Conservation (phyloP, 2,329 filamentous ascomycete genomes). For the Colletotrichum liaoningense region DNA sequence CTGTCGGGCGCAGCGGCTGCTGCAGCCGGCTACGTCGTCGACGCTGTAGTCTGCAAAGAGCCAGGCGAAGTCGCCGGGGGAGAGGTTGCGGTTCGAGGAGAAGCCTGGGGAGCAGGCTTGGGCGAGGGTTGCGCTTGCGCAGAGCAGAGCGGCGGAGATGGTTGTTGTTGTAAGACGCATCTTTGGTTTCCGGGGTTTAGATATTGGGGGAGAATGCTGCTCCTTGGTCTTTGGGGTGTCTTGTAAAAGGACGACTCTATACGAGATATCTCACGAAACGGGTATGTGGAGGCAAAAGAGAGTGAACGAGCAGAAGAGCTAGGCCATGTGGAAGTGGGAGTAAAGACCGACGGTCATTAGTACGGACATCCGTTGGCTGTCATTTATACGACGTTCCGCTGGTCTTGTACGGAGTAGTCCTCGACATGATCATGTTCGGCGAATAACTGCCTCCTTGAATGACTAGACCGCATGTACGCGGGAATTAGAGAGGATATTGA, state of each 20-base stretch:
- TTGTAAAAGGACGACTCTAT: neutral
- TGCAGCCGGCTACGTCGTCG: neutral
- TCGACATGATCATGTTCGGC: neutral
- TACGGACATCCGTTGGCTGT: neutral
- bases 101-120: neutral
- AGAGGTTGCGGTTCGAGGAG: neutral
- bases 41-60: slow-evolving; percentile 8
- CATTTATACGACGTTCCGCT: too few species aligned
- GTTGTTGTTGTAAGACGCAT: neutral
- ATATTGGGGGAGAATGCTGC: neutral
- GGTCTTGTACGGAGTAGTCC: too few species aligned
- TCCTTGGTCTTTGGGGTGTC: neutral
- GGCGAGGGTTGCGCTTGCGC: neutral
- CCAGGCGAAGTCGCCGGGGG: neutral
- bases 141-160: neutral
- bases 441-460: neutral
- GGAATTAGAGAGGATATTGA: neutral
- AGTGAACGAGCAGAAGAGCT: neutral
- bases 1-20: slow-evolving; percentile 2
- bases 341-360: neutral
- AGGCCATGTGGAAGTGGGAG: too few species aligned
- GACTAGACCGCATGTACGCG: neutral
- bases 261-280: neutral
- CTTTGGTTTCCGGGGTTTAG: neutral
- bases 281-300: neutral